Conservation (phyloP, 2,329 filamentous ascomycete species). For the Plectosphaerella plurivora region DNA sequence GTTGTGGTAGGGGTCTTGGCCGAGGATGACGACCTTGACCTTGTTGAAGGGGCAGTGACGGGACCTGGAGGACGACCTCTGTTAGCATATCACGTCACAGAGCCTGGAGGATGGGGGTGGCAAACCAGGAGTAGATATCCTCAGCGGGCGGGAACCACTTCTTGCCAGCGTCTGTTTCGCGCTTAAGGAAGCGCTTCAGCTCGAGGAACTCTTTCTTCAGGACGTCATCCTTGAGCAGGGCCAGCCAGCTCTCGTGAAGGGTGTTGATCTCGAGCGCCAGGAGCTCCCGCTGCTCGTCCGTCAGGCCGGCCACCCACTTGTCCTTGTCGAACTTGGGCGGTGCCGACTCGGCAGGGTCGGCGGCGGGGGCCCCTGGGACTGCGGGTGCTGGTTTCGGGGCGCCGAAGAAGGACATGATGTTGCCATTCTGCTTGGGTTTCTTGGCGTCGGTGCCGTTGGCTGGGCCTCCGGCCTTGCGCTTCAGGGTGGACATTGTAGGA, state of each 20-base stretch:
- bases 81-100: constrained; percentile 1
- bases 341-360: constrained; percentile 21
- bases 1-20: constrained; percentile 97
- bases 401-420: constrained; percentile 87
- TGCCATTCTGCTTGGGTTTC: constrained; percentile 69
- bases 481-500: constrained; percentile 49
- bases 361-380: constrained; percentile 19
- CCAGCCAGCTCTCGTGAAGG: constrained; percentile 86
- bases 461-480: constrained; percentile 58
- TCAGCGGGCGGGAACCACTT: constrained; percentile 83
- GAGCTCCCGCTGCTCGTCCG: constrained; percentile 74
- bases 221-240: constrained; percentile 82
- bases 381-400: constrained; percentile 51
- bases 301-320: constrained; percentile 80
- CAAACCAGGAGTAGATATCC: constrained; percentile 92
- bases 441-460: constrained; percentile 49
- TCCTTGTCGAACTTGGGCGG: constrained; percentile 74
- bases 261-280: constrained; percentile 89
- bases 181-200: constrained; percentile 81
- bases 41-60: constrained; percentile 83
- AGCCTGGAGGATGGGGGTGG: constrained; percentile 6
- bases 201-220: constrained; percentile 74
- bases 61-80: constrained; percentile 59
- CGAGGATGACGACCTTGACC: constrained; percentile 89
- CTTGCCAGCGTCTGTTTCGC: constrained; percentile 67